Conservation (phyloP, 148 eudicot species). For the Persicaria tinctoria region DNA sequence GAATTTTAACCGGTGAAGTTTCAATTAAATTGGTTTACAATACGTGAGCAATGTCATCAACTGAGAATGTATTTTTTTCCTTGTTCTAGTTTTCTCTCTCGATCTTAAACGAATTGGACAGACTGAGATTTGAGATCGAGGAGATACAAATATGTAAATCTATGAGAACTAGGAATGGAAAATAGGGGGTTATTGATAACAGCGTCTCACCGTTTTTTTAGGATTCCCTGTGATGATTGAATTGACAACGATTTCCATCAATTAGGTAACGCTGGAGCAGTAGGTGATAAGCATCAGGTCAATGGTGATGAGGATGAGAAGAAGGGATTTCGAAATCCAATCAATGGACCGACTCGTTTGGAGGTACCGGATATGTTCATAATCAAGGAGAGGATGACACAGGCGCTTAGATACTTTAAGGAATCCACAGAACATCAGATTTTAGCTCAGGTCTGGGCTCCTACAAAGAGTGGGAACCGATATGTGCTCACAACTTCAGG, state of each 20-base stretch:
- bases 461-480: conserved; percentile 55
- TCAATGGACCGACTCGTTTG: conserved; percentile 27
- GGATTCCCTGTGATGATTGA: not conserved
- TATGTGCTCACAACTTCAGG: conserved; percentile 83
- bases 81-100: not conserved
- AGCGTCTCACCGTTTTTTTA: not conserved
- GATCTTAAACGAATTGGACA: not conserved
- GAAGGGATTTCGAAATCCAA: conserved; percentile 35
- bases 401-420: conserved; percentile 70
- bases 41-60: not conserved
- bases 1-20: not conserved
- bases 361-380: conserved; percentile 42
- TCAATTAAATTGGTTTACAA: not conserved
- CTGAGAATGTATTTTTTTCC: not conserved
- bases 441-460: conserved; percentile 94
- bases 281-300: conserved; percentile 17
- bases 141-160: not conserved
- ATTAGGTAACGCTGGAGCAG: conserved; percentile 36
- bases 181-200: not conserved
- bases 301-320: conserved; percentile 28
- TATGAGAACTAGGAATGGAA: not conserved
- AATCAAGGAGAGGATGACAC: conserved; percentile 78
- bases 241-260: not conserved
- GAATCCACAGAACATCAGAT: conserved; percentile 68
- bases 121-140: not conserved